A percentile compares a stretch with the other conserved stretches of the same genome.
phyloP scores from a whole-genome alignment of 495 filamentous ascomycete species.

The Neurospora sp. region DNA sequence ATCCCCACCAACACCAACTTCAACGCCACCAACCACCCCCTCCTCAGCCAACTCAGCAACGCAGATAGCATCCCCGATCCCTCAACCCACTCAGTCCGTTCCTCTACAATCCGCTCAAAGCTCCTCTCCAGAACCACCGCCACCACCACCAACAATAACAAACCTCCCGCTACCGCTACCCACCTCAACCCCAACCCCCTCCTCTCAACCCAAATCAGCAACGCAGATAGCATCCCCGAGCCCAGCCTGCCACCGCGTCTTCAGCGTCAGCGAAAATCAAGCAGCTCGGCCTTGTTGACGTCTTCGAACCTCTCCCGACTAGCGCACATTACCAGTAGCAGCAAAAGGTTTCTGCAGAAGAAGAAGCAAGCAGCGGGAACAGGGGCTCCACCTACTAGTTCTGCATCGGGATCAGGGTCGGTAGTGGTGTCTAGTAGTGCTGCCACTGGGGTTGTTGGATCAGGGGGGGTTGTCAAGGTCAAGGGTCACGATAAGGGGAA shows the following conservation, averaged over 20 bases:
- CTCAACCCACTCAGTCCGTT: not conserved
- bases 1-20: slow-evolving; percentile 5
- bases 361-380: not conserved
- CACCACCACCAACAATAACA: not conserved
- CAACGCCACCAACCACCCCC: slow-evolving; percentile 9
- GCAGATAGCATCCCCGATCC: slow-evolving; percentile 5
- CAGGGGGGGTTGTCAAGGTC: not conserved
- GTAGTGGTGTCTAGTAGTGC: not conserved
- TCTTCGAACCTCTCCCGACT: not conserved
- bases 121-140: not conserved
- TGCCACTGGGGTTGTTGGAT: not conserved
- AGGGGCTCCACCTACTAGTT: not conserved
- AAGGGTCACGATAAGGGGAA: not conserved
- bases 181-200: slow-evolving; percentile 4
- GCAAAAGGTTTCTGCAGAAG: not conserved
- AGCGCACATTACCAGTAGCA: not conserved
- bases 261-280: not conserved
- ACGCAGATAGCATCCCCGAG: slow-evolving; percentile 8
- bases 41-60: slow-evolving; percentile 4
- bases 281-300: not conserved
- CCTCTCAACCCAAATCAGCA: slow-evolving; percentile 3
- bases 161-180: not conserved
- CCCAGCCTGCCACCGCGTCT: not conserved
- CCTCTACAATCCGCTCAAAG: not conserved
- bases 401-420: not conserved